These are phyloP conservation scores for Spergularia azorica DNA, from an alignment of 179 eudicot genomes.

Conservation along the genomic window DNA sequence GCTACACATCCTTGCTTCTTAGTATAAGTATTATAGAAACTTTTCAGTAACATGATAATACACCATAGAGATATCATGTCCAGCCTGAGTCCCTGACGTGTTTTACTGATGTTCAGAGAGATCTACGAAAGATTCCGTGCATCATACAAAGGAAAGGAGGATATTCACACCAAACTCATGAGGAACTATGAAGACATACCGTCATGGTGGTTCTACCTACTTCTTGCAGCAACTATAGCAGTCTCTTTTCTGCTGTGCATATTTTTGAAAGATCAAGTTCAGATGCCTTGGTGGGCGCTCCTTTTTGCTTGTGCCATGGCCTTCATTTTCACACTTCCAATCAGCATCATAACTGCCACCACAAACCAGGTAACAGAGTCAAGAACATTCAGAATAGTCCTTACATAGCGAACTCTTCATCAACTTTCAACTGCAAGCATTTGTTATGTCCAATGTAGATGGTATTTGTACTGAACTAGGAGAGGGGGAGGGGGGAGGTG, in stretches of 20 bases:
- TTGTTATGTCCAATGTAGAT: no score
- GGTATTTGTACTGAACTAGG: no score
- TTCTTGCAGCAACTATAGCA: constrained; percentile 55
- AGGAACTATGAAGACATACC: constrained; percentile 81
- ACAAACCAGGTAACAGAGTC: constrained; percentile 70
- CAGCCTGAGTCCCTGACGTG: not conserved
- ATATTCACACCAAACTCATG: constrained; percentile 85
- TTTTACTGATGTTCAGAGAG: constrained; percentile 47
- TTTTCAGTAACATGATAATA: not conserved
- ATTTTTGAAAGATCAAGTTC: constrained; percentile 62
- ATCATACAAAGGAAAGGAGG: constrained; percentile 64
- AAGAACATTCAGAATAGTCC: not conserved
- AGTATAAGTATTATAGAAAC: not conserved
- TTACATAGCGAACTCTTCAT: no score
- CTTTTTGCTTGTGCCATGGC: constrained; percentile 72
- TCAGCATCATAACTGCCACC: constrained; percentile 94
- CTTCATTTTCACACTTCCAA: constrained; percentile 79
- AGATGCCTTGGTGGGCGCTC: constrained; percentile 91
- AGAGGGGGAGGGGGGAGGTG: no score
- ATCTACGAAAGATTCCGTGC: constrained; percentile 63
- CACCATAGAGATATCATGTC: not conserved
- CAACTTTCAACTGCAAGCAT: no score
- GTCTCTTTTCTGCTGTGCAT: constrained; percentile 63
- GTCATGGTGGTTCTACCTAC: constrained; percentile 79
- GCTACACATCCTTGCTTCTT: no score